Conservation (phyloP, 257 asterid species). For the Solanum gandarillasii region DNA sequence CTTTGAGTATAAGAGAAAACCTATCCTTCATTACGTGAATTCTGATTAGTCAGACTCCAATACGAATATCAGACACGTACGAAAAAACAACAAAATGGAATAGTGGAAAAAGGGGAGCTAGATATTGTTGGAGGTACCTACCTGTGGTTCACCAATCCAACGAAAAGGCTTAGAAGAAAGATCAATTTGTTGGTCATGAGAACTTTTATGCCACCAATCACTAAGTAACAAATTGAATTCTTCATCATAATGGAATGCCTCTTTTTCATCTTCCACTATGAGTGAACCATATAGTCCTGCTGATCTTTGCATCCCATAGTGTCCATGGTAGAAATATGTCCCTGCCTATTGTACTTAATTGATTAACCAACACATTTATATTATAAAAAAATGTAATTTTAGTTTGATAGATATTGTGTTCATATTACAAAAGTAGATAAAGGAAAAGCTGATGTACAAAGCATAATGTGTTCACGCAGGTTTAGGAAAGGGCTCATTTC, state of each 20-base stretch:
- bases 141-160: constrained; percentile 91
- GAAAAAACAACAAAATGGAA: background rate
- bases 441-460: background rate
- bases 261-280: constrained; percentile 51
- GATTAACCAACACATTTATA: background rate
- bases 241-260: constrained; percentile 49
- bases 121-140: constrained; percentile 29
- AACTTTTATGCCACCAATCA: constrained; percentile 78
- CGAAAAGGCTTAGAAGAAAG: constrained; percentile 67
- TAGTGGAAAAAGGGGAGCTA: background rate
- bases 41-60: fast-evolving
- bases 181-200: constrained; percentile 59
- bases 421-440: background rate
- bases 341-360: constrained; percentile 40
- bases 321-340: constrained; percentile 89
- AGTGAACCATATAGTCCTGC: constrained; percentile 73
- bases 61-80: background rate
- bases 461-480: background rate
- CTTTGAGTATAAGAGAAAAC: background rate
- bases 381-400: background rate
- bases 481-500: background rate
- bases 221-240: constrained; percentile 54
- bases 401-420: background rate
- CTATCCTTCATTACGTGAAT: background rate
- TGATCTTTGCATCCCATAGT: constrained; percentile 91